phyloP scores from a whole-genome alignment of 805 yeast genomes.

The Suhomyces faveliae region DNA sequence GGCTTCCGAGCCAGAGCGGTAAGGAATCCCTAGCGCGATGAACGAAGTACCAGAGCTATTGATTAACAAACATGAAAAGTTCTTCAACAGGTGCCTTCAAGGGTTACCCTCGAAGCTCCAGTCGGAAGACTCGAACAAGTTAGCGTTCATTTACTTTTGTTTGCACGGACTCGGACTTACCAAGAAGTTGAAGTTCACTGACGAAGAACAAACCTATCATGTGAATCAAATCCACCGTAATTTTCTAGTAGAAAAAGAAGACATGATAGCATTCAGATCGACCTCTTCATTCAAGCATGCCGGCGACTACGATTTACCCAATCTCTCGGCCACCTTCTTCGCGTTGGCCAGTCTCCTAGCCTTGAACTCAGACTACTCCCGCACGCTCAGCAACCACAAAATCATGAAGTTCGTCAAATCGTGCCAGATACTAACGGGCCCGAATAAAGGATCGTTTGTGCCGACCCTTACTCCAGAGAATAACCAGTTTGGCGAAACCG shows the following conservation, averaged over 20 bases:
- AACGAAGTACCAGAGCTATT: not conserved
- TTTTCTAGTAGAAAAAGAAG: conserved; percentile 31
- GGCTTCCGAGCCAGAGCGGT: not conserved
- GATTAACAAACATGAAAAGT: conserved; percentile 36
- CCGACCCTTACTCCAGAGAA: conserved; percentile 27
- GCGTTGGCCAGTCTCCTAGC: conserved; percentile 58
- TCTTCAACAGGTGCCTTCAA: conserved; percentile 50
- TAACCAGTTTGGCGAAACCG: conserved; percentile 59
- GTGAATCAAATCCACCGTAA: conserved; percentile 48
- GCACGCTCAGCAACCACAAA: conserved; percentile 38
- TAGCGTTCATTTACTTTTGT: conserved; percentile 71
- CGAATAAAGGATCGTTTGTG: conserved; percentile 31
- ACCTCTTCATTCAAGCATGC: conserved; percentile 45
- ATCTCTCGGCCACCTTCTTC: conserved; percentile 73
- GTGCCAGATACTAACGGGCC: conserved; percentile 52
- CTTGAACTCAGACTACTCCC: conserved; percentile 44
- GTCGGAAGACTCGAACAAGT: conserved; percentile 63
- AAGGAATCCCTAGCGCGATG: not conserved
- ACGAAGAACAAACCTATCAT: conserved; percentile 26
- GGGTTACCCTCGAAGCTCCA: conserved; percentile 57
- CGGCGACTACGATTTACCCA: conserved; percentile 55
- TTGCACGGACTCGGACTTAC: conserved; percentile 57
- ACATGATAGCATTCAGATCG: conserved; percentile 55
- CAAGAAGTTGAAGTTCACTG: conserved; percentile 30
- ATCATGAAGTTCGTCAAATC: conserved; percentile 53